A percentile compares a stretch with the other conserved stretches of the same genome.
phyloP scores from a whole-genome alignment of 1,284 basidiomycete genomes.

The Quambalaria eucalypti region DNA sequence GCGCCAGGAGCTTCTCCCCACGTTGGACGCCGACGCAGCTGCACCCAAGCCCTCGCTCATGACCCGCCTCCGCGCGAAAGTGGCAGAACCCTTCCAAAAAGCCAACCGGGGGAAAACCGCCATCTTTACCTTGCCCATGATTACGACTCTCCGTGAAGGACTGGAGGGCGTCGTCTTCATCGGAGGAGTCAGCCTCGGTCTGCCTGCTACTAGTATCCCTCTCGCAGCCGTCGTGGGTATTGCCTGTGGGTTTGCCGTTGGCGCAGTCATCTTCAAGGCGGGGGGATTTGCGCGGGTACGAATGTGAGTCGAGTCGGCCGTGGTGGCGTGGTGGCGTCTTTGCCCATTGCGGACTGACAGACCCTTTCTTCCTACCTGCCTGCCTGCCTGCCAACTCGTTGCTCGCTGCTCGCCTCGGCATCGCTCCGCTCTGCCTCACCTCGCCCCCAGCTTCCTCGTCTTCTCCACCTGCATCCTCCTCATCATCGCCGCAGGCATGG shows the following conservation, averaged over 20 bases:
- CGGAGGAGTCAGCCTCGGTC: slow-evolving; percentile 41
- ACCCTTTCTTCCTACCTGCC: no score
- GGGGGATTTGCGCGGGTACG: slow-evolving; percentile 26
- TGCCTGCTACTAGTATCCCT: slow-evolving; percentile 39
- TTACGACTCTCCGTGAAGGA: slow-evolving; percentile 43
- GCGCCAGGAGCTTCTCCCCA: slow-evolving; percentile 5
- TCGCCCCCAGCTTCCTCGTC: slow-evolving; percentile 20
- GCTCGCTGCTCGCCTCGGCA: not conserved
- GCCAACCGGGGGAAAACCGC: slow-evolving; percentile 10
- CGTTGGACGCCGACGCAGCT: not conserved
- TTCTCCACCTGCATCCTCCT: slow-evolving; percentile 36
- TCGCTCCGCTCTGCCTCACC: not conserved
- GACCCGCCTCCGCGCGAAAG: not conserved
- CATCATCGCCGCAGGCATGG: slow-evolving; percentile 41
- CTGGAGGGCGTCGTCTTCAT: slow-evolving; percentile 43
- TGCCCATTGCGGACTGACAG: no score
- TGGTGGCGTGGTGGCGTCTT: no score
- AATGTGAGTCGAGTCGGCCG: slow-evolving; percentile 12
- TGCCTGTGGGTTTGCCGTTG: slow-evolving; percentile 22
- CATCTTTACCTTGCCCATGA: slow-evolving; percentile 39
- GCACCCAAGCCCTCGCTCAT: not conserved
- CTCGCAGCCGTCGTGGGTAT: slow-evolving; percentile 41
- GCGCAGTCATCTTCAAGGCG: slow-evolving; percentile 33
- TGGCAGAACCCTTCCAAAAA: slow-evolving; percentile 1
- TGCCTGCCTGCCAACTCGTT: not conserved